A percentile compares a stretch with the other conserved stretches of the same genome.
Conservation (phyloP, 2,329 filamentous ascomycete species). For the Alternaria dauci region DNA sequence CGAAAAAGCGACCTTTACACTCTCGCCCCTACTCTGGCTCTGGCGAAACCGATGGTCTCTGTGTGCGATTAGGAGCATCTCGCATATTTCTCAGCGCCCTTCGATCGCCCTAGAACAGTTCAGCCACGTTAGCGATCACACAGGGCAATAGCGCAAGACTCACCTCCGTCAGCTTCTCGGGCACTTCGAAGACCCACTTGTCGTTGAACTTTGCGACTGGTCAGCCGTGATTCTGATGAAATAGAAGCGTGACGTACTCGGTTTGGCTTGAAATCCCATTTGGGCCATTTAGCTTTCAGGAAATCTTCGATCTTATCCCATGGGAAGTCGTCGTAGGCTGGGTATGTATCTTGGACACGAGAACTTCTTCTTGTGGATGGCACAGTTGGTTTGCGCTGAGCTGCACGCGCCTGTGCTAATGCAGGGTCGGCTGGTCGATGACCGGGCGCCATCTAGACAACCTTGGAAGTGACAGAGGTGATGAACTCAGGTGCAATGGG, state of each 20-base stretch:
- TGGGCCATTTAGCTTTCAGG: conserved; percentile 19
- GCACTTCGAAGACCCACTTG: conserved; percentile 28
- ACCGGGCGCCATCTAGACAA: background rate
- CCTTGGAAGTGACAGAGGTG: background rate
- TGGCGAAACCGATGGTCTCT: conserved; percentile 9
- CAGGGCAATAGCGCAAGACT: conserved; percentile 1
- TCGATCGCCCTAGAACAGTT: conserved; percentile 17
- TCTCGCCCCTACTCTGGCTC: conserved; percentile 2
- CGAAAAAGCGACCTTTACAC: too few species aligned
- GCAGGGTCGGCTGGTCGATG: conserved; percentile 9
- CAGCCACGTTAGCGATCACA: conserved; percentile 1
- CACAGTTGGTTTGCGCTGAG: conserved; percentile 16
- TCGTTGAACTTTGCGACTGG: conserved; percentile 12
- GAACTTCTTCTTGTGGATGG: conserved; percentile 7
- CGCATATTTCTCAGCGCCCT: conserved; percentile 17
- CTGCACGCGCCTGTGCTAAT: conserved; percentile 9
- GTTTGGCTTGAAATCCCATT: conserved; percentile 22
- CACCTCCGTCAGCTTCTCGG: conserved; percentile 20
- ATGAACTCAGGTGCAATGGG: background rate
- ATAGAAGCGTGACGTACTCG: background rate
- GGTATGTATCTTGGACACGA: conserved; percentile 20
- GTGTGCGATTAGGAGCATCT: conserved; percentile 11
- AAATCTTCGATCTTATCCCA: conserved; percentile 28
- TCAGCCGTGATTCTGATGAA: background rate
- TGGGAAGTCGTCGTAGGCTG: conserved; percentile 25